Conservation (phyloP, 768 basidiomycete species). For the Pleurotus eryngii region DNA sequence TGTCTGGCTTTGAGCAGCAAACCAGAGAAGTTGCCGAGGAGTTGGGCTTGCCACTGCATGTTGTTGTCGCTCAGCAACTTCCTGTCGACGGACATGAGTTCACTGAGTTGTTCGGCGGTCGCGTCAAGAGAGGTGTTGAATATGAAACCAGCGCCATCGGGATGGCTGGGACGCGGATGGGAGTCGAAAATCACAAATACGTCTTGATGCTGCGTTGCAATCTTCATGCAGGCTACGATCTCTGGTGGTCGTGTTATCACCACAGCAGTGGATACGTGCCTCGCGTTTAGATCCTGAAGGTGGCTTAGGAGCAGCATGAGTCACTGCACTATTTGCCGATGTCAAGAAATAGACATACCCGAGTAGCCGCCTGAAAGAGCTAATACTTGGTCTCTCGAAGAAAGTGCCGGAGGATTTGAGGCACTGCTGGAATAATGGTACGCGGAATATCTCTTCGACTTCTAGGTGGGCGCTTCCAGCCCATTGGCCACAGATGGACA, state of each 20-base stretch:
- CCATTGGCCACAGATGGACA: constrained; percentile 11
- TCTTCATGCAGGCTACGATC: constrained; percentile 53
- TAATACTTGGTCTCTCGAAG: not conserved
- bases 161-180: constrained; percentile 57
- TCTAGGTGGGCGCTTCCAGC: constrained; percentile 7
- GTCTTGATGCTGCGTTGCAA: constrained; percentile 26
- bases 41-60: constrained; percentile 64
- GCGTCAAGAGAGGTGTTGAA: constrained; percentile 43
- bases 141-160: constrained; percentile 57
- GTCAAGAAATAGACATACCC: not conserved
- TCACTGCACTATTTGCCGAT: not conserved
- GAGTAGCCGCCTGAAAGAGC: constrained; percentile 6
- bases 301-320: constrained; percentile 14
- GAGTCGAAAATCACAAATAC: constrained; percentile 67
- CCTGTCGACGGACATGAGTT: constrained; percentile 49
- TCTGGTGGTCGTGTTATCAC: constrained; percentile 73
- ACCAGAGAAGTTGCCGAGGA: constrained; percentile 57
- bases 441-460: constrained; percentile 4
- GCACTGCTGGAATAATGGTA: constrained; percentile 2
- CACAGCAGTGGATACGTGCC: constrained; percentile 29
- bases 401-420: not conserved
- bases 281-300: constrained; percentile 19
- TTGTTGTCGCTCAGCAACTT: constrained; percentile 35
- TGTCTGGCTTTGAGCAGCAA: constrained; percentile 45
- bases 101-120: constrained; percentile 40